Evolutionary conservation across 2,329 filamentous ascomycete species (phyloP).

Genomic region (Blumeriella jaapii): DNA sequence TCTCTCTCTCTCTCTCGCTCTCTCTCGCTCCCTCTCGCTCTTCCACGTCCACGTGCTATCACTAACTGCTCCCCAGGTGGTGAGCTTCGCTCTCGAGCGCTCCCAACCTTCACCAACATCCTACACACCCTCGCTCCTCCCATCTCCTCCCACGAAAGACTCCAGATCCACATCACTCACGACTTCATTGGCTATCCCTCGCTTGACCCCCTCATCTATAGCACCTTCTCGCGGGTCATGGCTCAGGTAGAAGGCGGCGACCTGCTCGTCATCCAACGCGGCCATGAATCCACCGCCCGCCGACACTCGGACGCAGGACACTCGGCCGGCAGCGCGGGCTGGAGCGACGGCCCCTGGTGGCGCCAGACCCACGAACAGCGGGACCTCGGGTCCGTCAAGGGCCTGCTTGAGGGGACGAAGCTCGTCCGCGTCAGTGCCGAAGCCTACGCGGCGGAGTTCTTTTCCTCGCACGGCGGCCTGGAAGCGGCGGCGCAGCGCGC

Average conservation of each 20-base stretch:
- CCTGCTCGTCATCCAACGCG: conserved; percentile 84
- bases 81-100: conserved; percentile 71
- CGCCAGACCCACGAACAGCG: conserved; percentile 57
- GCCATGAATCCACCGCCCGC: conserved; percentile 68
- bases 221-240: conserved; percentile 91
- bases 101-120: conserved; percentile 91
- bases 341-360: conserved; percentile 98
- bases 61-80: conserved; percentile 47
- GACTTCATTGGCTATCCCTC: conserved; percentile 91
- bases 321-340: conserved; percentile 50
- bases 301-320: conserved; percentile 50
- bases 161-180: conserved; percentile 95
- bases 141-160: conserved; percentile 91
- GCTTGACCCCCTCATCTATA: conserved; percentile 83
- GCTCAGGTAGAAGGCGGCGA: conserved; percentile 97
- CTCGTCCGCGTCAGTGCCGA: conserved; percentile 84
- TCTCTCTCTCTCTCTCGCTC: no score
- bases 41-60: no score
- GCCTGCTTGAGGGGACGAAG: conserved; percentile 78
- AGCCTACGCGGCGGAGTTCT: conserved; percentile 77
- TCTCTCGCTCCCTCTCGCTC: no score
- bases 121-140: conserved; percentile 91
- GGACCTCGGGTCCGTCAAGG: conserved; percentile 68
- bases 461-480: conserved; percentile 63
- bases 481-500: conserved; percentile 71